phyloP scores from a whole-genome alignment of 768 basidiomycete species.

The Butyriboletus loyo region DNA sequence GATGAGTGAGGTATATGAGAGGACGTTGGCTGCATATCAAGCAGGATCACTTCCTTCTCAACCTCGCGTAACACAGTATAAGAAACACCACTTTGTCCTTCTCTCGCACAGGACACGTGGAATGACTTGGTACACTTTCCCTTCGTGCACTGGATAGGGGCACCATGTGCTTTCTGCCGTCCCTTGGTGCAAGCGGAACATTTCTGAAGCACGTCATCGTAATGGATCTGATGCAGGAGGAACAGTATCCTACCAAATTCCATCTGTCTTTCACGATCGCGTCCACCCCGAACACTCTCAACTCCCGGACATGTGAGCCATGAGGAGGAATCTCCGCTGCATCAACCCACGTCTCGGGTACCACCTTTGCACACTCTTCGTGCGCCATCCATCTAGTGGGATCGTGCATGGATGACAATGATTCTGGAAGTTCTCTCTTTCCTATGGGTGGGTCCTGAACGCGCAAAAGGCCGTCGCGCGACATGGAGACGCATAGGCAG shows the following conservation, averaged over 20 bases:
- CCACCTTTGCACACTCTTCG: constrained; percentile 69
- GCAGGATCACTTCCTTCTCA: constrained; percentile 76
- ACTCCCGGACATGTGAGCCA: constrained; percentile 39
- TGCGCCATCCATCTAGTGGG: constrained; percentile 69
- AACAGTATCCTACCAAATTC: constrained; percentile 65
- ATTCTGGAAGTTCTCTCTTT: constrained; percentile 50
- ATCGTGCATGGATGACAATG: constrained; percentile 20
- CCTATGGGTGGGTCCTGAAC: constrained; percentile 66
- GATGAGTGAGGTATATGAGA: neutral
- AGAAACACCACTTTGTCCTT: constrained; percentile 48
- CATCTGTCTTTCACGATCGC: constrained; percentile 89
- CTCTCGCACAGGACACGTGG: constrained; percentile 86
- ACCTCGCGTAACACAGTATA: constrained; percentile 65
- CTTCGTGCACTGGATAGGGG: constrained; percentile 89
- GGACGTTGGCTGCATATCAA: constrained; percentile 38
- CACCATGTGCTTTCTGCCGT: constrained; percentile 65
- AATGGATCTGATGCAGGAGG: neutral
- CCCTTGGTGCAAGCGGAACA: constrained; percentile 81
- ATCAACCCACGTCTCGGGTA: constrained; percentile 94
- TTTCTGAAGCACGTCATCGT: constrained; percentile 56
- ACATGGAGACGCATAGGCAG: constrained; percentile 61
- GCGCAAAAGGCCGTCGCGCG: constrained; percentile 51
- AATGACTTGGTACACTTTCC: constrained; percentile 93
- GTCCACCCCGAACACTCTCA: constrained; percentile 79
- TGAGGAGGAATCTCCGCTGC: constrained; percentile 40